Evolutionary conservation across 345 rosid species (phyloP).

Genomic region (Hibiscus syriacus): DNA sequence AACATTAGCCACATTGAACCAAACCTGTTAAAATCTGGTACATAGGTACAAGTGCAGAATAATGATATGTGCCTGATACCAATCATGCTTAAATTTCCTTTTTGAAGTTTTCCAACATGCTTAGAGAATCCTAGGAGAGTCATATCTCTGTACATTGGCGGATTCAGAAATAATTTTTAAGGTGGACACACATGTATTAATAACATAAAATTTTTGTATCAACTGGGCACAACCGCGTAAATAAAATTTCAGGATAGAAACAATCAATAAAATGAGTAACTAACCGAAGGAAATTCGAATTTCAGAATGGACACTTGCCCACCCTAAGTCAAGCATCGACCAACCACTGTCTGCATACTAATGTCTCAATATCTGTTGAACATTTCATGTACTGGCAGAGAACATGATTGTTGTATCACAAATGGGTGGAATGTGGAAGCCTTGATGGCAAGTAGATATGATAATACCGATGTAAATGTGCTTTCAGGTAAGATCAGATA

Average conservation of each 20-base stretch:
- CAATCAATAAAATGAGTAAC: no score
- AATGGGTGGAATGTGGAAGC: not conserved
- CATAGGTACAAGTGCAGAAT: not conserved
- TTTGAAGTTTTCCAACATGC: not conserved
- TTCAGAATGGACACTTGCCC: no score
- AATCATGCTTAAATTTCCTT: not conserved
- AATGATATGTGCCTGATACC: not conserved
- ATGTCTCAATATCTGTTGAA: not conserved
- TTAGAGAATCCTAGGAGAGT: not conserved
- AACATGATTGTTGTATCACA: not conserved
- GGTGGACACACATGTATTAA: no score
- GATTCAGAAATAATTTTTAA: no score
- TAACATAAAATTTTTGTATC: no score
- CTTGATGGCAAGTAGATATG: not conserved
- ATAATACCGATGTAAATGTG: not conserved
- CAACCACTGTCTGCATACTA: no score
- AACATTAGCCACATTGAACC: not conserved
- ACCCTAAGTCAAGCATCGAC: no score
- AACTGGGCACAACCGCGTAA: no score
- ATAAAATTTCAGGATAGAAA: no score
- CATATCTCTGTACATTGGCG: no score
- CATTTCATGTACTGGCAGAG: not conserved
- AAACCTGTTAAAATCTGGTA: not conserved
- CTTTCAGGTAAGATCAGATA: not conserved
- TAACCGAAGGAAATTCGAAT: no score